phyloP scores from a whole-genome alignment of 2,329 filamentous ascomycete genomes.

The Fusarium abutilonis region DNA sequence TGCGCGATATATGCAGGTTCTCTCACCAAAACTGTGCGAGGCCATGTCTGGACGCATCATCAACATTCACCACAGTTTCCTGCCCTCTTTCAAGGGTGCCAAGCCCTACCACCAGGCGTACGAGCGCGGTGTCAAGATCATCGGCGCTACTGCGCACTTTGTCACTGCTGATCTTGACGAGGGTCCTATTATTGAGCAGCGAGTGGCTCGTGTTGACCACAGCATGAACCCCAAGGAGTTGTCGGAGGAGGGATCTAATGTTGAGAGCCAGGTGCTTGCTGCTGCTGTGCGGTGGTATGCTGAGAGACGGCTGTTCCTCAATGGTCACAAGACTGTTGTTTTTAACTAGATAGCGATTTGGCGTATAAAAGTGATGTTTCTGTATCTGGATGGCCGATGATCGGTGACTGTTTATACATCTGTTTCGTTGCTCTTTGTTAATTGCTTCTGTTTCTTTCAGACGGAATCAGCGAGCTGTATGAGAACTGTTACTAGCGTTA shows the following conservation, averaged over 20 bases:
- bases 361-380: slow-evolving; percentile 11
- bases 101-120: slow-evolving; percentile 91
- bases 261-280: slow-evolving; percentile 84
- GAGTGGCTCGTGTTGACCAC: slow-evolving; percentile 80
- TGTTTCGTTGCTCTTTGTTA: no score
- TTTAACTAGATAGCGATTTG: slow-evolving; percentile 58
- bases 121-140: slow-evolving; percentile 88
- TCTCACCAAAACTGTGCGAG: slow-evolving; percentile 76
- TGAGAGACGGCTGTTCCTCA: slow-evolving; percentile 80
- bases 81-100: slow-evolving; percentile 88
- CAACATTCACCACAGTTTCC: slow-evolving; percentile 90
- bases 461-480: background rate
- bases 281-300: slow-evolving; percentile 86
- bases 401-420: no score
- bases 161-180: slow-evolving; percentile 87
- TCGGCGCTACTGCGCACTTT: slow-evolving; percentile 86
- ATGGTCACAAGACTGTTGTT: slow-evolving; percentile 82
- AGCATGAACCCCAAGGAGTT: slow-evolving; percentile 78
- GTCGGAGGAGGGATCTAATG: slow-evolving; percentile 82
- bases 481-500: no score
- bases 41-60: slow-evolving; percentile 88
- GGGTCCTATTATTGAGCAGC: slow-evolving; percentile 89
- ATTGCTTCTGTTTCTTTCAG: background rate
- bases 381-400: no score
- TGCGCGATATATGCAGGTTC: slow-evolving; percentile 88